Conservation (phyloP, 2,329 filamentous ascomycete genomes). For the Neopestalotiopsis sp. region DNA sequence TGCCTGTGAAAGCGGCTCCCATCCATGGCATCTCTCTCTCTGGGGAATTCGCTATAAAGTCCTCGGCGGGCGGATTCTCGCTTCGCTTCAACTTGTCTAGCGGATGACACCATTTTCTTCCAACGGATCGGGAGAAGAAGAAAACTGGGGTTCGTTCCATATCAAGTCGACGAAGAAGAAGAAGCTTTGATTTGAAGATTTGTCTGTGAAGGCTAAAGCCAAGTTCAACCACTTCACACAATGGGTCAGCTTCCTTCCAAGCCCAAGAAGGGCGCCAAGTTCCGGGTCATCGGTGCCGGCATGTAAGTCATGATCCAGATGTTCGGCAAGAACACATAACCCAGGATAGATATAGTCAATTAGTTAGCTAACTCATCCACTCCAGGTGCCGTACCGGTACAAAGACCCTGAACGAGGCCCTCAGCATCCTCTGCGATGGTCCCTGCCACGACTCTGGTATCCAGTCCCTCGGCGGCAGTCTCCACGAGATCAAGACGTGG, state of each 20-base stretch:
- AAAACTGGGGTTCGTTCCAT: constrained; percentile 13
- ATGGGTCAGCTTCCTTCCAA: constrained; percentile 40
- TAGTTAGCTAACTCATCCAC: constrained; percentile 22
- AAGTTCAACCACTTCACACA: constrained; percentile 20
- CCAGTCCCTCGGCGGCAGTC: constrained; percentile 41
- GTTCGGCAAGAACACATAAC: neutral
- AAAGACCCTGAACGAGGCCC: constrained; percentile 44
- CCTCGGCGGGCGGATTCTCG: neutral
- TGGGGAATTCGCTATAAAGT: constrained; percentile 3
- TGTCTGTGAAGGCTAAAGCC: neutral
- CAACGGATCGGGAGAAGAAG: neutral
- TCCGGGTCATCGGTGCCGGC: constrained; percentile 42
- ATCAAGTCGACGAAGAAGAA: neutral
- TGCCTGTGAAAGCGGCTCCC: neutral
- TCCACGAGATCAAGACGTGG: constrained; percentile 40
- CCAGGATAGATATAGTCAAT: neutral
- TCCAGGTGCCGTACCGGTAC: constrained; percentile 43
- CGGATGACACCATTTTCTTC: constrained; percentile 17
- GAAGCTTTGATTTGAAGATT: neutral
- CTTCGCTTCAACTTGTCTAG: constrained; percentile 11
- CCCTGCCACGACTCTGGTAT: constrained; percentile 43
- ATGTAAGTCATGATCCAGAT: constrained; percentile 32
- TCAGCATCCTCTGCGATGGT: constrained; percentile 40
- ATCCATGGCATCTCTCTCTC: neutral
- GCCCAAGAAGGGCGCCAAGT: constrained; percentile 37